Evolutionary conservation across 345 rosid species (phyloP).

Genomic region (Boechera stricta): DNA sequence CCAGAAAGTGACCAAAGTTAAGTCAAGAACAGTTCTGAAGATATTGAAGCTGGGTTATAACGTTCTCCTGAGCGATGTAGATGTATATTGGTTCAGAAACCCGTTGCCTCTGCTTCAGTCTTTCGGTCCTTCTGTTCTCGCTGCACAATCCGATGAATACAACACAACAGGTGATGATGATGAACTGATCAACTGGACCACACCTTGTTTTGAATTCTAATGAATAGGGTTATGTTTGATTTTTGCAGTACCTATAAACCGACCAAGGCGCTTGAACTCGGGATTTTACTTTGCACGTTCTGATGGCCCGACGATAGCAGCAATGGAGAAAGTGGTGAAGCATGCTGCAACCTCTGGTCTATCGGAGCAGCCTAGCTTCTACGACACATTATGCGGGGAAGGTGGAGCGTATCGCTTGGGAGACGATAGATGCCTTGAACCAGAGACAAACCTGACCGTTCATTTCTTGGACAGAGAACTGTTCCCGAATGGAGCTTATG

Average conservation of each 20-base stretch:
- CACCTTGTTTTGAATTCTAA: neutral
- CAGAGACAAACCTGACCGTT: conserved; percentile 67
- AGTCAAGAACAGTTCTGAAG: conserved; percentile 83
- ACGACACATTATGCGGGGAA: conserved; percentile 87
- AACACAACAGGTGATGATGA: conserved; percentile 61
- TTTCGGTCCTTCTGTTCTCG: conserved; percentile 76
- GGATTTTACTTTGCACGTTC: conserved; percentile 85
- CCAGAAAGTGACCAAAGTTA: conserved; percentile 88
- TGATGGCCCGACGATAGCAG: conserved; percentile 65
- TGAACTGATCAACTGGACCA: conserved; percentile 21
- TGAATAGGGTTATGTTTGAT: neutral
- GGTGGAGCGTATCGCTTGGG: conserved; percentile 67
- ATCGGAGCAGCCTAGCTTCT: conserved; percentile 96
- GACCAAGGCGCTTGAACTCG: conserved; percentile 88
- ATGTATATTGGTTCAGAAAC: conserved; percentile 86
- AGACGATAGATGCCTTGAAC: conserved; percentile 65
- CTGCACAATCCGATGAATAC: conserved; percentile 87
- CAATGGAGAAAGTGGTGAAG: conserved; percentile 85
- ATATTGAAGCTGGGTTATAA: conserved; percentile 87
- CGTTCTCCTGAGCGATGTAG: conserved; percentile 88
- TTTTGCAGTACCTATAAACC: conserved; percentile 72
- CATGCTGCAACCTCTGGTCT: conserved; percentile 78
- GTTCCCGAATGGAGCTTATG: conserved; percentile 91
- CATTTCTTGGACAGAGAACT: conserved; percentile 80
- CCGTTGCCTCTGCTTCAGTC: conserved; percentile 73